These are phyloP conservation scores for Beta macrorhiza DNA, from an alignment of 179 eudicot genomes.

Conservation along the genomic window DNA sequence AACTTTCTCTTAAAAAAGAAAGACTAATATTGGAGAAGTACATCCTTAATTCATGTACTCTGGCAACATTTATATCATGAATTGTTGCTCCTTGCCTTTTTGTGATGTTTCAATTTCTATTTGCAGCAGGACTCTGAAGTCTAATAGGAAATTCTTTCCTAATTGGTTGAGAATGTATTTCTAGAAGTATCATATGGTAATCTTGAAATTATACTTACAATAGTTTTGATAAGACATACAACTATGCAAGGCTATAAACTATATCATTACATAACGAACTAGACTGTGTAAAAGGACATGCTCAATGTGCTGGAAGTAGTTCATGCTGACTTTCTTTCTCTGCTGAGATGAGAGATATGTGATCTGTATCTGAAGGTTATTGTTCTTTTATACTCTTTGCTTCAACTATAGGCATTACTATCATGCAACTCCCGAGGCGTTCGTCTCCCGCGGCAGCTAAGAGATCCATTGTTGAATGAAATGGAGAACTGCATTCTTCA, in stretches of 20 bases:
- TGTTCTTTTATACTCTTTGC: constrained; percentile 7
- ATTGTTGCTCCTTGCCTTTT: too few species aligned
- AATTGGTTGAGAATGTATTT: not conserved
- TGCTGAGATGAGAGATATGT: not conserved
- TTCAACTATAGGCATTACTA: constrained; percentile 36
- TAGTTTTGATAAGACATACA: not conserved
- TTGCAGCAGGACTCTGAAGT: not conserved
- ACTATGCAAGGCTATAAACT: not conserved
- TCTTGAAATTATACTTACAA: not conserved
- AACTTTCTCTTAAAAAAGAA: too few species aligned
- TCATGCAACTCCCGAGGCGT: constrained; percentile 38
- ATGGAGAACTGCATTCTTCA: constrained; percentile 64
- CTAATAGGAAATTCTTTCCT: not conserved
- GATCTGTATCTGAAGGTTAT: not conserved
- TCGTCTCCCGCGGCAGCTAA: constrained; percentile 73
- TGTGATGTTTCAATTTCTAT: too few species aligned
- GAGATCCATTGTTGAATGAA: constrained; percentile 64
- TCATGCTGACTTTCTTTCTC: not conserved
- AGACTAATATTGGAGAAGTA: too few species aligned
- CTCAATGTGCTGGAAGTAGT: not conserved
- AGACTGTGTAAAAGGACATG: not conserved
- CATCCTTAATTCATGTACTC: not conserved
- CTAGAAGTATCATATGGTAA: not conserved
- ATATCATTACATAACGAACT: not conserved
- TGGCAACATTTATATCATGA: not conserved